phyloP scores from a whole-genome alignment of 1,284 basidiomycete genomes.

The Ustilago nuda region DNA sequence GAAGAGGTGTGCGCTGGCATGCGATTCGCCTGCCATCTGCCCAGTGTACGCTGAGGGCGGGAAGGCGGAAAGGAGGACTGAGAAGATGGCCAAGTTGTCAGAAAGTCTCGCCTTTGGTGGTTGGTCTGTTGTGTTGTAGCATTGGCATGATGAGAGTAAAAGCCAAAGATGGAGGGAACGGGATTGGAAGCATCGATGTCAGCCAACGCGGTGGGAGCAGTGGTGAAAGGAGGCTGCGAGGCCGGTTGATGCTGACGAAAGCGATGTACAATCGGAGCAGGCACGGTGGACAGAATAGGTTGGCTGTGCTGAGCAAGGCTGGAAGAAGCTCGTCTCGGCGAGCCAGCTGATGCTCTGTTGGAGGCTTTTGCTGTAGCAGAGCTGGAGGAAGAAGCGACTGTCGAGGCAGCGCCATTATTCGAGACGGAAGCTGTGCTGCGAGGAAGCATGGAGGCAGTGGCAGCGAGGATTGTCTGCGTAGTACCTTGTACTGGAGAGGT shows the following conservation, averaged over 20 bases:
- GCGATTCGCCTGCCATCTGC: background rate
- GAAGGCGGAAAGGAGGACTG: background rate
- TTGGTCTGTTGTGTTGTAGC: background rate
- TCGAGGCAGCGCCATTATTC: conserved; percentile 3
- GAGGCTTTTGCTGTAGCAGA: conserved; percentile 29
- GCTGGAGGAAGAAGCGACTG: conserved; percentile 16
- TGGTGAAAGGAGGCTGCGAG: background rate
- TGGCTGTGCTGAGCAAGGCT: conserved; percentile 7
- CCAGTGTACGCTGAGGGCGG: background rate
- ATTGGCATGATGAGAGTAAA: conserved; percentile 36
- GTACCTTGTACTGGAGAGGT: background rate
- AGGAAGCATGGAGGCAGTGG: conserved; percentile 33
- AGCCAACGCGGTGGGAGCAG: conserved; percentile 24
- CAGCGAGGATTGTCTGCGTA: background rate
- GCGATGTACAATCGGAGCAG: background rate
- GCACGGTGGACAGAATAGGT: background rate
- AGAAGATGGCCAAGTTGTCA: background rate
- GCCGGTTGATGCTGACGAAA: background rate
- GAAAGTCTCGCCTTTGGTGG: background rate
- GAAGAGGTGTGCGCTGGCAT: background rate
- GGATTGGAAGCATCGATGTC: conserved; percentile 13
- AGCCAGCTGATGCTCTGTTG: background rate
- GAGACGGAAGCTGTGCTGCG: conserved; percentile 15
- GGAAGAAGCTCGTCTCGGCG: conserved; percentile 6
- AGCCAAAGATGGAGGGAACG: conserved; percentile 47